Evolutionary conservation across 2,329 filamentous ascomycete genomes (phyloP).

Genomic region (Botryotinia calthae): DNA sequence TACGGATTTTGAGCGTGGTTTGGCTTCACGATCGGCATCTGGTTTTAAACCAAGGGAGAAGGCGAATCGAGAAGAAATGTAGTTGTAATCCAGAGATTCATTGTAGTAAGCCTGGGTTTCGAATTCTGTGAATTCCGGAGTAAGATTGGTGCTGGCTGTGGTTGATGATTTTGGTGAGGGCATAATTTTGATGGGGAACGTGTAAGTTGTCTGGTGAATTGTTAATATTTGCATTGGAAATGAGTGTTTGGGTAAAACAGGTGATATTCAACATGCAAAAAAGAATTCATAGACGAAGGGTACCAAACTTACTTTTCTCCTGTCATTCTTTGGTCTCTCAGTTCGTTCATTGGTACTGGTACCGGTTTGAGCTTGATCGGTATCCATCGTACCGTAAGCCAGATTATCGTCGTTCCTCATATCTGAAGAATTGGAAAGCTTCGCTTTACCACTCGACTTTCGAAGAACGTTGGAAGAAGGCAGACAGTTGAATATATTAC

Average conservation of each 20-base stretch:
- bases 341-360: not conserved
- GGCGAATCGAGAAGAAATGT: conserved; percentile 15
- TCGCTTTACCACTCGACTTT: conserved; percentile 7
- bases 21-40: conserved; percentile 6
- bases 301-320: conserved; percentile 7
- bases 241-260: not conserved
- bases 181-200: conserved; percentile 19
- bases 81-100: conserved; percentile 18
- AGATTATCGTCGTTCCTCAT: conserved; percentile 9
- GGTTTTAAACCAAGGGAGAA: conserved; percentile 9
- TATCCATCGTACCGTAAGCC: conserved; percentile 10
- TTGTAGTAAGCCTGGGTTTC: conserved; percentile 18
- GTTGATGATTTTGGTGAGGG: conserved; percentile 11
- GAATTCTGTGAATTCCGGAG: conserved; percentile 10
- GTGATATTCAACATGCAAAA: not conserved
- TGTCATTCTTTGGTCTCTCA: conserved; percentile 13
- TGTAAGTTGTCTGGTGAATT: conserved; percentile 15
- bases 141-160: not conserved
- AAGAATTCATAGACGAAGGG: not conserved
- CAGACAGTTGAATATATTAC: conserved; percentile 15
- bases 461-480: conserved; percentile 4
- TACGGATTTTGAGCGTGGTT: conserved; percentile 10
- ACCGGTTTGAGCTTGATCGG: not conserved
- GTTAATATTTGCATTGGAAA: not conserved
- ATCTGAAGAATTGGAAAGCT: not conserved